Conservation (phyloP, 1,139 yeast species). For the Magnusiomyces suaveolens region DNA sequence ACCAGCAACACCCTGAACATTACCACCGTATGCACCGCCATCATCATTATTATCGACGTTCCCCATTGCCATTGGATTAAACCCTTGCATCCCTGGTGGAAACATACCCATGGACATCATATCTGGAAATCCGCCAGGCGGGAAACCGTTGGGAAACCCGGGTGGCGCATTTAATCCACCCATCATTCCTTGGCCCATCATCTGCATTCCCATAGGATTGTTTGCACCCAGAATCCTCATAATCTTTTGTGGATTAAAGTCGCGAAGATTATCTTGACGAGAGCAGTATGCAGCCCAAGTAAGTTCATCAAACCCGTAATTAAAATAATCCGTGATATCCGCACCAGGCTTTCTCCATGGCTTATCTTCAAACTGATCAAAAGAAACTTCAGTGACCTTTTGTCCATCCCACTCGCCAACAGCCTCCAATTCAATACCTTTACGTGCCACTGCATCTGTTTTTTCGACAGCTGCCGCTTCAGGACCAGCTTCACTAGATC, state of each 20-base stretch:
- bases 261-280: constrained; percentile 75
- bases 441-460: constrained; percentile 22
- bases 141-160: constrained; percentile 17
- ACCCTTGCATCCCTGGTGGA: constrained; percentile 14
- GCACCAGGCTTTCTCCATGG: constrained; percentile 99
- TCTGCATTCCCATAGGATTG: constrained; percentile 24
- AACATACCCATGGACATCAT: constrained; percentile 12
- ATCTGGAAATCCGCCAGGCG: constrained; percentile 22
- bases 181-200: constrained; percentile 11
- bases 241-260: constrained; percentile 51
- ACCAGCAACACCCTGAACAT: constrained; percentile 12
- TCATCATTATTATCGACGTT: constrained; percentile 3
- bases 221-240: constrained; percentile 24
- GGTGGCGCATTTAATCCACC: constrained; percentile 29
- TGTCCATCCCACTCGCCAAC: constrained; percentile 75
- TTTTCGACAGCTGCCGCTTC: constrained; percentile 21
- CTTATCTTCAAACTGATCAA: constrained; percentile 77
- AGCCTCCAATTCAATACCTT: constrained; percentile 60
- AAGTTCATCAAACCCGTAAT: constrained; percentile 91
- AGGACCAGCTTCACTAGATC: neutral
- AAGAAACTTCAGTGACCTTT: constrained; percentile 73
- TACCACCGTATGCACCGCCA: constrained; percentile 13
- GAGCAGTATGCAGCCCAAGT: constrained; percentile 92
- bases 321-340: constrained; percentile 86
- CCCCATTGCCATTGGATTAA: constrained; percentile 9